These are phyloP conservation scores for Colletotrichum tamarilloi DNA, from an alignment of 2,329 filamentous ascomycete genomes.

Conservation along the genomic window DNA sequence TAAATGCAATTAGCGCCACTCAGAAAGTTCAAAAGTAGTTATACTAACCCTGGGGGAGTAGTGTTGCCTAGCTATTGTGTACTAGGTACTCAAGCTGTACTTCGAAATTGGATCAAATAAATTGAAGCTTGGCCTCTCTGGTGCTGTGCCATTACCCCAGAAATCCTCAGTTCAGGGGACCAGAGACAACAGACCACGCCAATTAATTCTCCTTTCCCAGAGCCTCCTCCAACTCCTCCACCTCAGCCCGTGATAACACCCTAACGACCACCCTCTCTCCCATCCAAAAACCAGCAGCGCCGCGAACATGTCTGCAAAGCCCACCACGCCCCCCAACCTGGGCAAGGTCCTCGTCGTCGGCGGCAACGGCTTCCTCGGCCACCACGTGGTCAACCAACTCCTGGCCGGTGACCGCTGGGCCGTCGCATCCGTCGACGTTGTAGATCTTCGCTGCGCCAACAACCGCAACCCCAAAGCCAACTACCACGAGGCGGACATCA, in stretches of 20 bases:
- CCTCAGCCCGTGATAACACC: not conserved
- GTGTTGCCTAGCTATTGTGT: not conserved
- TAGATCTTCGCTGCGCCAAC: constrained; percentile 77
- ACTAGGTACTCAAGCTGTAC: constrained; percentile 15
- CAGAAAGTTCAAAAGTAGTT: constrained; percentile 16
- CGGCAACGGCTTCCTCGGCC: constrained; percentile 86
- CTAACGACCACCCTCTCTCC: constrained; percentile 1
- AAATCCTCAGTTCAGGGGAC: constrained; percentile 10
- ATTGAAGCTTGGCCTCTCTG: constrained; percentile 14
- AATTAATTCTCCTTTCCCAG: not conserved
- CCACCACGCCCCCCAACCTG: constrained; percentile 50
- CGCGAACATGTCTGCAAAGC: constrained; percentile 44
- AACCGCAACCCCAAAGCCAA: constrained; percentile 71
- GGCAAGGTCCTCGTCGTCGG: constrained; percentile 83
- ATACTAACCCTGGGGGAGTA: not conserved
- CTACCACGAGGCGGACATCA: constrained; percentile 85
- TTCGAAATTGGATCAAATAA: constrained; percentile 5
- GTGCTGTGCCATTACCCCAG: constrained; percentile 18
- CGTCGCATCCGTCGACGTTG: constrained; percentile 70
- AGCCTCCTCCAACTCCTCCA: not conserved
- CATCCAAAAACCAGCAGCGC: not conserved
- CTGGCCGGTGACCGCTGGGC: constrained; percentile 59
- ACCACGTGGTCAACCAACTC: constrained; percentile 82
- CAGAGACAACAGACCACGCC: constrained; percentile 4
- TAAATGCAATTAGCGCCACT: constrained; percentile 23